These are phyloP conservation scores for Lathyrus oleraceus DNA, from an alignment of 306 rosid genomes.

Conservation along the genomic window DNA sequence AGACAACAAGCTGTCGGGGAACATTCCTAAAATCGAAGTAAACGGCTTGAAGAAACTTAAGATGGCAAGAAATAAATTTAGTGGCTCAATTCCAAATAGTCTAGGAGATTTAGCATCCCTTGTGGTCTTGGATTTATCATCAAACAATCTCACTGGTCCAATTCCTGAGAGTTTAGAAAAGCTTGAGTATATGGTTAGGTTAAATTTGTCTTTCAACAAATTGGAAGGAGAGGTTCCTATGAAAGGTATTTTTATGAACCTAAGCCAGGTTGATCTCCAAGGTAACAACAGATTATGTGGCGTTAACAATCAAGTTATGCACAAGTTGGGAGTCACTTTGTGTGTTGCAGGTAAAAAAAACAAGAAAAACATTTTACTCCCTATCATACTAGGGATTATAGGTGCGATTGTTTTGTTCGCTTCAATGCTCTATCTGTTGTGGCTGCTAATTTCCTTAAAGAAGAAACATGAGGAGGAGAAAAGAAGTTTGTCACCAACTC, in stretches of 20 bases:
- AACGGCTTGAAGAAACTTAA: conserved; percentile 4
- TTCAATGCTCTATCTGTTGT: conserved; percentile 21
- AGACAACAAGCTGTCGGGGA: conserved; percentile 36
- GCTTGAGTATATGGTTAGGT: conserved; percentile 15
- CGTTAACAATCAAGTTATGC: conserved; percentile 31
- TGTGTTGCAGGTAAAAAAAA: conserved; percentile 28
- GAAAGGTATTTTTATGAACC: conserved; percentile 42
- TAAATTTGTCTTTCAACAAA: conserved; percentile 50
- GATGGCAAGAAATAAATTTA: conserved; percentile 42
- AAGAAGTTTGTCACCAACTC: not conserved
- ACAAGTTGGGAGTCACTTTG: conserved; percentile 17
- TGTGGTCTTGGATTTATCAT: conserved; percentile 45
- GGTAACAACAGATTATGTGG: conserved; percentile 44
- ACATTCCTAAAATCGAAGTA: conserved; percentile 31
- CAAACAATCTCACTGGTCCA: conserved; percentile 43
- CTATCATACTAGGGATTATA: conserved; percentile 33
- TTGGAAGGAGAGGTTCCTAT: conserved; percentile 47
- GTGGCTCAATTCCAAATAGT: conserved; percentile 39
- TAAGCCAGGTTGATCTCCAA: conserved; percentile 32
- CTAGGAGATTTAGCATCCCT: conserved; percentile 35
- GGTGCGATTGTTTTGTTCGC: conserved; percentile 27
- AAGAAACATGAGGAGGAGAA: conserved; percentile 23
- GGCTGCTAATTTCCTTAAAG: conserved; percentile 8
- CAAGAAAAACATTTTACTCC: conserved; percentile 19
- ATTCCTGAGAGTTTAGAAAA: conserved; percentile 43